Evolutionary conservation across 345 rosid species (phyloP), one percentile per base, ranked within the genome.

Genomic region (Gossypium turneri): DNA sequence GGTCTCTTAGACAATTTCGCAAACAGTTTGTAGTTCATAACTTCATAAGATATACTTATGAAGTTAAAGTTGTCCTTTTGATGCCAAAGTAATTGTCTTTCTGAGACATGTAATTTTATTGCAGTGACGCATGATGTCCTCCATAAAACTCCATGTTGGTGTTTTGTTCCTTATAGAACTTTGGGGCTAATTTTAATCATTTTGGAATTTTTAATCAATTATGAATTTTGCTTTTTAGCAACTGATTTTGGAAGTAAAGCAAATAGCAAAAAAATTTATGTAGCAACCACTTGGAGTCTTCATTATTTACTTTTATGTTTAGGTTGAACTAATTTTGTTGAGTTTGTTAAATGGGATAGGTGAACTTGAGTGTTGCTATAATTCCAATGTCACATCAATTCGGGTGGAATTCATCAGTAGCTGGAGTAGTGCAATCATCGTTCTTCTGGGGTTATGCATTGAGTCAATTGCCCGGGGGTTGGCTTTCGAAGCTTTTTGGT

Each of bases 381-480:
- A 94, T 91, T 78, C 97, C 98, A 73, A 92, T 94, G 97, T 92
- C 98, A 52, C 97, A 92, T 65, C 97, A 88, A 79, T 92, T 90
- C 65, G 98, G 97, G 68, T 92, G 94, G 97, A 92, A 82, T 84
- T 78, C 97, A 41, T 87, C 98, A 2, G 81, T 84, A 45, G 97
- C 97, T 4, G 98, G 98, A 1, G 78, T 90, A 80, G 98, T 92
- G 70, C 97, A 92, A 81, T 94, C 98, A 1, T 94, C 97, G 0
- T 94, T 94, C 88, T 94, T 94, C 75, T 92, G 93, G 97, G 98
- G 97, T 25, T 94, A 94, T 80, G 97, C 98, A 0, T 79, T 94
- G 87, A 94, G 97, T 76, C 98, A 94, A 80, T 86, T 90, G 83
- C 97, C 97, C 17, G 97, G 97, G 20, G 97, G 97, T 62, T 94